phyloP scores from a whole-genome alignment of 495 filamentous ascomycete genomes.

The Penicillium steckii region DNA sequence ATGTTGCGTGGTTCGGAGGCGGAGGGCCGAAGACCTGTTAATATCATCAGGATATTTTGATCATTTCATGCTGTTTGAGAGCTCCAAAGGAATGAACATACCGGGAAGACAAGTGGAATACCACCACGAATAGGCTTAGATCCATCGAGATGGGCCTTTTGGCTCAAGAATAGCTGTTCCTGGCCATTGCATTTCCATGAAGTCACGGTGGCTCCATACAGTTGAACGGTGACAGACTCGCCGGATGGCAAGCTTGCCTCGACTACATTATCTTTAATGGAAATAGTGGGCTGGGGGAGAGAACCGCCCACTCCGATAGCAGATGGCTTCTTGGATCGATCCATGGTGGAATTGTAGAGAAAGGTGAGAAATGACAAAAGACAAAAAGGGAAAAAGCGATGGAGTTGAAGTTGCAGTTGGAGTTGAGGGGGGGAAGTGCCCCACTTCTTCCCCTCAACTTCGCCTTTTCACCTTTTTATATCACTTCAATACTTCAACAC shows the following conservation, averaged over 20 bases:
- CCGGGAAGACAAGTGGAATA: slow-evolving; percentile 94
- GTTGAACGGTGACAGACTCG: slow-evolving; percentile 79
- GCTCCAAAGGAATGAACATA: slow-evolving; percentile 38
- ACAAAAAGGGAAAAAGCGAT: slow-evolving; percentile 3
- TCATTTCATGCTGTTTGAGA: slow-evolving; percentile 10
- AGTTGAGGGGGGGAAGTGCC: too few species aligned
- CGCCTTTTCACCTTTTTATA: too few species aligned
- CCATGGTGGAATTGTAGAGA: slow-evolving; percentile 49
- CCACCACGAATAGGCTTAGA: slow-evolving; percentile 63
- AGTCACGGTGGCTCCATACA: slow-evolving; percentile 89
- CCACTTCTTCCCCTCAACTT: too few species aligned
- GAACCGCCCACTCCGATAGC: slow-evolving; percentile 68
- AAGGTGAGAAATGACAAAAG: neutral
- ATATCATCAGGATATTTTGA: neutral
- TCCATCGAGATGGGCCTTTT: slow-evolving; percentile 67
- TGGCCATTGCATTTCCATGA: slow-evolving; percentile 83
- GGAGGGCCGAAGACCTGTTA: slow-evolving; percentile 85
- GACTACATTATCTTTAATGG: slow-evolving; percentile 66
- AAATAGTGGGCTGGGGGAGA: slow-evolving; percentile 65
- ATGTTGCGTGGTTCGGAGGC: slow-evolving; percentile 67
- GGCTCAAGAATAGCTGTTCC: slow-evolving; percentile 87
- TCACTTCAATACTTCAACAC: too few species aligned
- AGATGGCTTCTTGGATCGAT: slow-evolving; percentile 77
- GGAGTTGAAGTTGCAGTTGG: slow-evolving; percentile 2
- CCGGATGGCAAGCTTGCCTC: slow-evolving; percentile 77